phyloP scores from a whole-genome alignment of 148 eudicot genomes.

The Polygonum aviculare region DNA sequence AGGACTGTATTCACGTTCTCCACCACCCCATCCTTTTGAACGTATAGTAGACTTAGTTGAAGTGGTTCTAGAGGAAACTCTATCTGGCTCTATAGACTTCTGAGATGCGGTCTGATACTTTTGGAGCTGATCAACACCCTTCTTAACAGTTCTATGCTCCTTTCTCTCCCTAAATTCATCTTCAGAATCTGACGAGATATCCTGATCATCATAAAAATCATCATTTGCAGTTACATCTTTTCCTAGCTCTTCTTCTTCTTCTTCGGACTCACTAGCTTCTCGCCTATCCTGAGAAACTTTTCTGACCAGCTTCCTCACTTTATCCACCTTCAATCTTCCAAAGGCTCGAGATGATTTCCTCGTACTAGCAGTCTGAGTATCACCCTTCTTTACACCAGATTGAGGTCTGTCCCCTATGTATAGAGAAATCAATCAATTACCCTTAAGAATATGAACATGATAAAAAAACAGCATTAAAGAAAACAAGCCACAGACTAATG shows the following conservation, averaged over 20 bases:
- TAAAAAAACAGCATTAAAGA: not conserved
- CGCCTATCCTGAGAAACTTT: constrained; percentile 29
- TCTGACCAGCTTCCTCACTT: constrained; percentile 35
- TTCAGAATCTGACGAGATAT: constrained; percentile 18
- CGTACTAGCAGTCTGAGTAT: constrained; percentile 12
- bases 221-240: constrained; percentile 10
- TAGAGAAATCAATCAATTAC: not conserved
- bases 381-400: constrained; percentile 12
- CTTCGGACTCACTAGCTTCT: constrained; percentile 8
- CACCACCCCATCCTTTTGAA: constrained; percentile 54
- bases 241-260: constrained; percentile 27
- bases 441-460: not conserved
- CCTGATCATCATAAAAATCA: constrained; percentile 18
- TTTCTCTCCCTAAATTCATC: constrained; percentile 18
- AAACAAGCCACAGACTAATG: not conserved
- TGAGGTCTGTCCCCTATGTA: constrained; percentile 18
- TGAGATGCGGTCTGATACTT: constrained; percentile 10
- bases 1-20: constrained; percentile 19
- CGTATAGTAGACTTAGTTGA: constrained; percentile 26
- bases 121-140: constrained; percentile 24
- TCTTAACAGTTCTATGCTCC: constrained; percentile 20
- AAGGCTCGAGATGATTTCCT: constrained; percentile 26
- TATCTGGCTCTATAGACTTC: constrained; percentile 14
- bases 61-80: constrained; percentile 6
- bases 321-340: constrained; percentile 63